Conservation (phyloP, 2,329 filamentous ascomycete genomes). For the Penicillium sp. region DNA sequence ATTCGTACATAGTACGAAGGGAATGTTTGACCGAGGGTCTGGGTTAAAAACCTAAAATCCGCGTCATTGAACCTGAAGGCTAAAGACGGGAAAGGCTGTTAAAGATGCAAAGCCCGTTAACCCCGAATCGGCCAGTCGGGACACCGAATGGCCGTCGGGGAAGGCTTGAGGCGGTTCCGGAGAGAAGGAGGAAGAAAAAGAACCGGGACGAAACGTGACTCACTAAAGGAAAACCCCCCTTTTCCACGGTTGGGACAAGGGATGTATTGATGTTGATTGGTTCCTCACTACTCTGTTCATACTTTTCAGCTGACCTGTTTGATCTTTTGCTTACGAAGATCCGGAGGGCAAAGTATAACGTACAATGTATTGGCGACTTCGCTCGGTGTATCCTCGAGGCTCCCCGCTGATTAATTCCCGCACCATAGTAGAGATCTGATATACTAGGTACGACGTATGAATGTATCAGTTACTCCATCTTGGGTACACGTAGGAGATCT, state of each 20-base stretch:
- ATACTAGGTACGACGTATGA: neutral
- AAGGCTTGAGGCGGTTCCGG: slow-evolving; percentile 15
- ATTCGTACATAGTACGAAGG: too few relatives aligned
- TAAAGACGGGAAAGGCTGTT: neutral
- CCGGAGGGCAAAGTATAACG: neutral
- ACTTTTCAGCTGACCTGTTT: slow-evolving; percentile 2
- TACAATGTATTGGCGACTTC: neutral
- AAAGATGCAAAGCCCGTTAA: slow-evolving; percentile 1
- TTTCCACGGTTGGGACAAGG: slow-evolving; percentile 1
- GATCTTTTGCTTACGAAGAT: neutral
- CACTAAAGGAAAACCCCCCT: slow-evolving; percentile 10
- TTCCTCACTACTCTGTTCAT: neutral
- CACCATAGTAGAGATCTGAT: neutral
- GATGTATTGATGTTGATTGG: slow-evolving; percentile 12
- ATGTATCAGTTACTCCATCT: neutral
- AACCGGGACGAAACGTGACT: slow-evolving; percentile 25
- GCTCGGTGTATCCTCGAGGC: neutral
- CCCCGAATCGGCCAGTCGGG: slow-evolving; percentile 2
- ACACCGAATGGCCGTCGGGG: slow-evolving; percentile 17
- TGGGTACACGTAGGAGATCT: neutral
- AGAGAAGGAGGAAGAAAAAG: slow-evolving; percentile 29
- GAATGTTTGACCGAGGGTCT: too few relatives aligned
- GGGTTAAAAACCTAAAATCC: too few relatives aligned
- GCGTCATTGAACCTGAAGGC: neutral
- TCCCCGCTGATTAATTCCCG: neutral